A percentile compares a stretch with the other conserved stretches of the same genome.
Conservation (phyloP, 768 basidiomycete species). For the Boletus rubescentipes region DNA sequence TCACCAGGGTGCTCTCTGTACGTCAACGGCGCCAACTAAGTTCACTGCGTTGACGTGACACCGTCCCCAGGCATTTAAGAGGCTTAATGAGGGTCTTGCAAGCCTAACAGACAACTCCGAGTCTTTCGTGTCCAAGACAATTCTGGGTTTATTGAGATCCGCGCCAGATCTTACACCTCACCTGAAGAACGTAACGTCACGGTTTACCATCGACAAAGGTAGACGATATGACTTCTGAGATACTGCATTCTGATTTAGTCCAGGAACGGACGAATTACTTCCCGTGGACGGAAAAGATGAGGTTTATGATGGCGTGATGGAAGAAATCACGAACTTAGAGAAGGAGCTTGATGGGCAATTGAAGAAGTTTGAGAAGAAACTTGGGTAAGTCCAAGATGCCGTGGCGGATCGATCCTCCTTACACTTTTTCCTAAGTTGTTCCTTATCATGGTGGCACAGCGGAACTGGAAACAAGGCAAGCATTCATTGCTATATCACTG, state of each 20-base stretch:
- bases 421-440: constrained; percentile 39
- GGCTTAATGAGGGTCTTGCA: constrained; percentile 64
- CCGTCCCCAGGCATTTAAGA: constrained; percentile 66
- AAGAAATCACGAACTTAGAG: constrained; percentile 72
- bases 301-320: constrained; percentile 74
- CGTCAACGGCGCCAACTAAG: constrained; percentile 14
- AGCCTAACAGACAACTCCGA: constrained; percentile 64
- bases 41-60: constrained; percentile 1
- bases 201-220: constrained; percentile 69
- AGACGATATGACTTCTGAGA: constrained; percentile 6
- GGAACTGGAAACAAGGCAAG: constrained; percentile 76
- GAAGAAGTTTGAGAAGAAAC: constrained; percentile 61
- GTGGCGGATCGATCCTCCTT: constrained; percentile 9
- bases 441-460: constrained; percentile 72
- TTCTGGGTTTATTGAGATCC: constrained; percentile 70
- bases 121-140: constrained; percentile 72
- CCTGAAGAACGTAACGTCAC: constrained; percentile 67
- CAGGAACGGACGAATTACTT: constrained; percentile 67
- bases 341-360: constrained; percentile 65
- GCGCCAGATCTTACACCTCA: constrained; percentile 78
- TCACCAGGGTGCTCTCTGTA: constrained; percentile 79
- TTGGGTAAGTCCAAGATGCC: constrained; percentile 47
- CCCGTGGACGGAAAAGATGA: constrained; percentile 86
- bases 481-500: neutral
- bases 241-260: constrained; percentile 23